phyloP scores from a whole-genome alignment of 768 basidiomycete genomes.

The Chiua virens region DNA sequence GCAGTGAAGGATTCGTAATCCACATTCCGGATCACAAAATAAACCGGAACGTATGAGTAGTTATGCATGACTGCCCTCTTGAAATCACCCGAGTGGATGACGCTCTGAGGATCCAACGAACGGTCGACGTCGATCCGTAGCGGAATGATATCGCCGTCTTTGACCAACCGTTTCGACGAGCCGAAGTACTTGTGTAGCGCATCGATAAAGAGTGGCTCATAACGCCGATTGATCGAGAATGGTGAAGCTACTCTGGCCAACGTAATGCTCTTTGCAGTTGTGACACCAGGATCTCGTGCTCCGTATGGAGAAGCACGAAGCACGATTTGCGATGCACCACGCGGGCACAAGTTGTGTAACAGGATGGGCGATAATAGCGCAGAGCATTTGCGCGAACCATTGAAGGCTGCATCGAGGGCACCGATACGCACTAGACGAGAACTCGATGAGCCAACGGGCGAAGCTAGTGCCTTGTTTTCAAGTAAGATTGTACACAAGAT shows the following conservation, averaged over 20 bases:
- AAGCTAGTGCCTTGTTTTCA: conserved; percentile 49
- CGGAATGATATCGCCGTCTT: conserved; percentile 72
- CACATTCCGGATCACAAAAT: conserved; percentile 77
- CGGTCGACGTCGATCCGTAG: conserved; percentile 60
- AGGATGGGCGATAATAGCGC: conserved; percentile 45
- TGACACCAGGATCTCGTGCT: conserved; percentile 55
- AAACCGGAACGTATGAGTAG: conserved; percentile 51
- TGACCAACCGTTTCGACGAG: conserved; percentile 52
- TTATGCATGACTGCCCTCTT: not conserved
- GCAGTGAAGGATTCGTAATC: conserved; percentile 57
- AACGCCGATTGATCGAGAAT: conserved; percentile 59
- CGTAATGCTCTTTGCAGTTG: conserved; percentile 66
- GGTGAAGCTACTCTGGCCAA: conserved; percentile 83
- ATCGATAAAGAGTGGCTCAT: conserved; percentile 60
- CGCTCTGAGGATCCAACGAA: conserved; percentile 20
- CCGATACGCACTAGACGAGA: conserved; percentile 59
- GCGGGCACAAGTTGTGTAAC: conserved; percentile 49
- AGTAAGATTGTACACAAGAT: not conserved
- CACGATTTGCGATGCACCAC: conserved; percentile 29
- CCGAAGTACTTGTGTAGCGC: conserved; percentile 67
- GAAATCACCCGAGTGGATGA: conserved; percentile 6
- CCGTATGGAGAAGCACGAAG: conserved; percentile 63
- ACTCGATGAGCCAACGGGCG: conserved; percentile 32
- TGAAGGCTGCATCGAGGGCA: conserved; percentile 47
- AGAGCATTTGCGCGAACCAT: conserved; percentile 37